Evolutionary conservation across 2,329 filamentous ascomycete genomes (phyloP).

Genomic region (Chalara sp.): DNA sequence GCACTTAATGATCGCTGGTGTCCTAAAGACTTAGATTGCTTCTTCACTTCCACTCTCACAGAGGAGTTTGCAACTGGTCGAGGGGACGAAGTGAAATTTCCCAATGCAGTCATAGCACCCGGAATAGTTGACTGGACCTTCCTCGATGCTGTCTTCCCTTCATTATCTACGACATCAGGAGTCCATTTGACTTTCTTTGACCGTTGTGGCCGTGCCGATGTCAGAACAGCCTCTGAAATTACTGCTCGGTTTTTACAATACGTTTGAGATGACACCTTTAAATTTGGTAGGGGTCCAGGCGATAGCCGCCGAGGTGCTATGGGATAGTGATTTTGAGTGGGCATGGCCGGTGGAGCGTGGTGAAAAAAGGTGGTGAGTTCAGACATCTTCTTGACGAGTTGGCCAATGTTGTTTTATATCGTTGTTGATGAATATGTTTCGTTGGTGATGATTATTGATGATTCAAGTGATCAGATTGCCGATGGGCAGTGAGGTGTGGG

Average conservation of each 20-base stretch:
- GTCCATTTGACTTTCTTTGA: constrained; percentile 16
- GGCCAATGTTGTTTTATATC: not conserved
- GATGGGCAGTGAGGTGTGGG: constrained; percentile 14
- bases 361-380: not conserved
- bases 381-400: not conserved
- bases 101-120: no score
- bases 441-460: constrained; percentile 10
- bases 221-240: no score
- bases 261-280: not conserved
- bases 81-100: not conserved
- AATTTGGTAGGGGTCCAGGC: not conserved
- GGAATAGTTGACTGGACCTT: no score
- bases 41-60: not conserved
- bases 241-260: not conserved
- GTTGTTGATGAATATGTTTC: constrained; percentile 9
- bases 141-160: constrained; percentile 1
- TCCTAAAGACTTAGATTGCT: not conserved
- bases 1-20: not conserved
- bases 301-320: not conserved
- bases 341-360: not conserved
- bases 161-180: constrained; percentile 10
- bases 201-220: not conserved
- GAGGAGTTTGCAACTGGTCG: not conserved
- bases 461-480: constrained; percentile 16
- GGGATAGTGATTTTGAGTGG: not conserved